Base-by-base conservation (phyloP, 169 alveolate genomes). In the Eimeria maxima region DNA sequence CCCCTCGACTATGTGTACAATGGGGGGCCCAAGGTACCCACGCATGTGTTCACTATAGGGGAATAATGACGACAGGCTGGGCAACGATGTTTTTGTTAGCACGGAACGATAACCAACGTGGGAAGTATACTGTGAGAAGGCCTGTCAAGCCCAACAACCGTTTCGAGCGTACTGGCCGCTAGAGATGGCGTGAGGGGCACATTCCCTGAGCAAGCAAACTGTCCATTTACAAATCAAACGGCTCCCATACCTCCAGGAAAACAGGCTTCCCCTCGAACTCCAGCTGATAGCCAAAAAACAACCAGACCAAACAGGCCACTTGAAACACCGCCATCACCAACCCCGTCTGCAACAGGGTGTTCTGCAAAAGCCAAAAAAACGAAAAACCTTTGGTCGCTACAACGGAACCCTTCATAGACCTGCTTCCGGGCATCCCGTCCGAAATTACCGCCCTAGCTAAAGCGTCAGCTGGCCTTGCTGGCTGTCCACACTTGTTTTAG, bases 251-350 rank as follows among this genome's bases (percentile, higher is more conserved):
- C 90, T 53, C 69, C 81, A 76, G 71, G 84, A 78, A 92, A 65
- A 50, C 63, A 29, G 95, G 86, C 53, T 78, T 29, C 20, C 95
- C 95, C 71, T 44, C 63, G 84, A 92, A 92, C 84, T 92, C 95
- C 92, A 92, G 67, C 22, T 63, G 33, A 78, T 92, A 78, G 60
- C 92, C 90, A 90, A 38, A 92, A 65, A 60, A 92, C n/a, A 92
- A 63, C 90, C 92, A 78, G 22, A 78, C 18, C 22, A 92, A 78
- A 50, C 50, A 42, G 5, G 95, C 45, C 73, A 29, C 78, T 55
- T 92, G 91, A 44, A 92, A 92, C 42, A 63, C 24, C 13, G 73
- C 92, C 71, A 92, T n/a, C 20, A 57, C 67, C 83, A 74, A 73
- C 84, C 65, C 69, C 55, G 71, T 53, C 69, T 92, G 87, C 83